A percentile compares a stretch with the other conserved stretches of the same genome.
Evolutionary conservation across 1,139 yeast genomes (phyloP).

Genomic region (Blastobotrys arbuscula): DNA sequence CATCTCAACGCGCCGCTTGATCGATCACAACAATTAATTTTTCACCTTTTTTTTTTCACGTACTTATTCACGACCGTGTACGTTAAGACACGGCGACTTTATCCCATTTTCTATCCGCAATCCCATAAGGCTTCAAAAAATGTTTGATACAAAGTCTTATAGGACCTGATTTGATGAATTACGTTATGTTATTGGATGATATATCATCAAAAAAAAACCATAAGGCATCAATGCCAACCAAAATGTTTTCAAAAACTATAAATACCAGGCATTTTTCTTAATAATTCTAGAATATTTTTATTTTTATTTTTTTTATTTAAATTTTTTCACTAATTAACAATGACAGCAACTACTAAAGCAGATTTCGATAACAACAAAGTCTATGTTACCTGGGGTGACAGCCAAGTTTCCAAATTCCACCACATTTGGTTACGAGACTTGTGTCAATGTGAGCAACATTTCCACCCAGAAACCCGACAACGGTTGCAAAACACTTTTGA

Average conservation of each 20-base stretch:
- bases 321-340: background rate
- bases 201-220: too few relatives aligned
- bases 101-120: too few relatives aligned
- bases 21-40: background rate
- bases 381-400: slow-evolving; percentile 31
- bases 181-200: too few relatives aligned
- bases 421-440: slow-evolving; percentile 66
- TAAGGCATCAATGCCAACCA: too few relatives aligned
- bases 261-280: too few relatives aligned
- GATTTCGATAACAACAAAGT: slow-evolving; percentile 26
- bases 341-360: slow-evolving; percentile 3
- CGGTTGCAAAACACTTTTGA: slow-evolving; percentile 55
- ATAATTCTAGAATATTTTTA: too few relatives aligned
- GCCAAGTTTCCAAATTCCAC: slow-evolving; percentile 38
- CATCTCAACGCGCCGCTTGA: too few relatives aligned
- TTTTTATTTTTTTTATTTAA: background rate
- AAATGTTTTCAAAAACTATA: too few relatives aligned
- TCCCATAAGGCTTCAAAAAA: too few relatives aligned
- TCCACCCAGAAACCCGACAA: slow-evolving; percentile 57
- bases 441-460: slow-evolving; percentile 60
- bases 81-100: slow-evolving; percentile 2
- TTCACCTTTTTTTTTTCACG: too few relatives aligned
- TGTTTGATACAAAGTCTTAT: too few relatives aligned
- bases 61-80: slow-evolving; percentile 1
- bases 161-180: too few relatives aligned